These are phyloP conservation scores for Mrakia gelida DNA, from an alignment of 768 basidiomycete species.

Conservation along the genomic window DNA sequence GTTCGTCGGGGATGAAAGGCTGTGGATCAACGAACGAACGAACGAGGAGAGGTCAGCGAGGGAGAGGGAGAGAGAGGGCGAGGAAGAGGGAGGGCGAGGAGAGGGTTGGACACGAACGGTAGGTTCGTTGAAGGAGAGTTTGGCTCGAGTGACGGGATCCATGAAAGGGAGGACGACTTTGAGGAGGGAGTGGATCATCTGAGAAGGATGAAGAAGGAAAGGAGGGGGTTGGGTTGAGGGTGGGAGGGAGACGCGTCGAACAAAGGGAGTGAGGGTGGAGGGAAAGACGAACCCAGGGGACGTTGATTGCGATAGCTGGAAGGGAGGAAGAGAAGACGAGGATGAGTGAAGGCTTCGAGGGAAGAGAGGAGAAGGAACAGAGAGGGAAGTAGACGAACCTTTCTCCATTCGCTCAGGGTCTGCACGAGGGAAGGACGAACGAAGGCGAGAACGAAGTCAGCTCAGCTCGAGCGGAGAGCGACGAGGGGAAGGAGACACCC, in stretches of 20 bases:
- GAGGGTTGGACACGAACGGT: background rate
- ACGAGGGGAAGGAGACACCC: background rate
- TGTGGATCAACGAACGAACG: background rate
- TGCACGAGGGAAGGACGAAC: background rate
- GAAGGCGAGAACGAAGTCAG: background rate
- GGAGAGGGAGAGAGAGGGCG: background rate
- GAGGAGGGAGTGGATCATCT: slow-evolving; percentile 23
- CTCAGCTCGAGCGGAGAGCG: background rate
- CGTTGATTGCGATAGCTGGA: slow-evolving; percentile 29
- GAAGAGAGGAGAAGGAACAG: background rate
- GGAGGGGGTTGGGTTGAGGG: background rate
- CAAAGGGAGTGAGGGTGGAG: background rate
- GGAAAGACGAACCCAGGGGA: slow-evolving; percentile 21
- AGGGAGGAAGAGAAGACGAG: background rate
- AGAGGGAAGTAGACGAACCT: background rate
- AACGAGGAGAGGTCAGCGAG: background rate
- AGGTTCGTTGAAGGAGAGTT: slow-evolving; percentile 31
- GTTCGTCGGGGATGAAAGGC: slow-evolving; percentile 13
- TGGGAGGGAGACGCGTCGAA: background rate
- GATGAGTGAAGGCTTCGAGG: no score
- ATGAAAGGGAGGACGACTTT: slow-evolving; percentile 32
- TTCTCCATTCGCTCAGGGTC: slow-evolving; percentile 32
- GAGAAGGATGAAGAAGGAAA: background rate
- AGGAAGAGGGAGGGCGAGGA: background rate
- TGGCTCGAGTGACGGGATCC: slow-evolving; percentile 31